Percentiles rank a stretch among this genome's conserved stretches.
Evolutionary conservation across 768 basidiomycete species (phyloP).

Genomic region (Lyophyllum decastes): DNA sequence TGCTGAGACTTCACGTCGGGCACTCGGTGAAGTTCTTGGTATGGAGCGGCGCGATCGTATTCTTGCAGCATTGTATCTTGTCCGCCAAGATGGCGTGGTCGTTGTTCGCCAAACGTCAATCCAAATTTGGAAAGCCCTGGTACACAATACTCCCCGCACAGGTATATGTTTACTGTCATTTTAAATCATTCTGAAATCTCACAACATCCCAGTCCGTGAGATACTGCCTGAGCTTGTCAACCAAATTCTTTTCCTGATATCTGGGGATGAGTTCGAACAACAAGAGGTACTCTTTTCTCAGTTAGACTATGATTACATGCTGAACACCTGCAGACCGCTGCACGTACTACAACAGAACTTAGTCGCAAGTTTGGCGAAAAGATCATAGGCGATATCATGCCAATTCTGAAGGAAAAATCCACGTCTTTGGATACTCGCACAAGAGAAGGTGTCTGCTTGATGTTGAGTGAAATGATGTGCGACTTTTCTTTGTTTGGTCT

Average conservation of each 20-base stretch:
- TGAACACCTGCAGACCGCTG: conserved; percentile 67
- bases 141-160: conserved; percentile 91
- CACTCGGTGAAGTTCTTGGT: conserved; percentile 86
- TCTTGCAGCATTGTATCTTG: conserved; percentile 86
- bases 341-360: conserved; percentile 82
- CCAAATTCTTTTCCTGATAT: conserved; percentile 77
- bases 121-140: conserved; percentile 98
- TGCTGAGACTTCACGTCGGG: conserved; percentile 81
- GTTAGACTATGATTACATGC: background rate
- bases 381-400: conserved; percentile 81
- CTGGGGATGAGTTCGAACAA: conserved; percentile 80
- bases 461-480: conserved; percentile 87
- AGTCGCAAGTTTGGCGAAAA: conserved; percentile 96
- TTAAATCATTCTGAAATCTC: background rate
- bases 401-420: conserved; percentile 70
- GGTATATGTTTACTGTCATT: conserved; percentile 42
- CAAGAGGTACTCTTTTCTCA: conserved; percentile 66
- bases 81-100: conserved; percentile 89
- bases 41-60: conserved; percentile 88
- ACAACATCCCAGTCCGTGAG: conserved; percentile 65
- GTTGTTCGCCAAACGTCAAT: conserved; percentile 89
- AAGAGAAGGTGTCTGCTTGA: conserved; percentile 83
- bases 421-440: conserved; percentile 63
- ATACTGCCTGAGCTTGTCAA: conserved; percentile 83
- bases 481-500: conserved; percentile 22